Evolutionary conservation across 305 asterid genomes (phyloP).

Genomic region (Solanum chacoense): DNA sequence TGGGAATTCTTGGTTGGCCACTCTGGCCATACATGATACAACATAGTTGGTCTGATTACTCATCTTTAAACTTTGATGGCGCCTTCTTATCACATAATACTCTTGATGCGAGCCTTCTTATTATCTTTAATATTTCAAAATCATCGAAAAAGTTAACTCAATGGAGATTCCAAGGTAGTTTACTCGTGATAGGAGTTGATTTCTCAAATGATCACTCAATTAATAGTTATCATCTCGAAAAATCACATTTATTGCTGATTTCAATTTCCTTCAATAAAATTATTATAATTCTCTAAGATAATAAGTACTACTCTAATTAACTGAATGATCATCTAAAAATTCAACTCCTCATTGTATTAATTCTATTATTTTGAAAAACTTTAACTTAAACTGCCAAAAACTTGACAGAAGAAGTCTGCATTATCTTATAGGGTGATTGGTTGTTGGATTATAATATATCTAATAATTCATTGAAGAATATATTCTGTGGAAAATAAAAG

Average conservation of each 20-base stretch:
- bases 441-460: not conserved
- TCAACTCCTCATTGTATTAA: not conserved
- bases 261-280: not conserved
- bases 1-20: not conserved
- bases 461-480: not conserved
- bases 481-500: not conserved
- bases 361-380: not conserved
- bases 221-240: not conserved
- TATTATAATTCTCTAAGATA: too few relatives aligned
- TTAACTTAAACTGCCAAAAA: not conserved
- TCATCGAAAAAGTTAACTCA: not conserved
- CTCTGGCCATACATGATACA: not conserved
- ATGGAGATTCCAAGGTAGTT: not conserved
- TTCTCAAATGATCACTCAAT: not conserved
- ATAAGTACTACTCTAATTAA: not conserved
- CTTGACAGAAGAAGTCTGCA: not conserved
- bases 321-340: not conserved
- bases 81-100: not conserved
- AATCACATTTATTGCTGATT: not conserved
- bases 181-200: not conserved
- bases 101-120: not conserved
- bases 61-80: not conserved
- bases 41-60: not conserved
- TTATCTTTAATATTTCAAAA: not conserved
- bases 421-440: not conserved